Evolutionary conservation across 2,329 filamentous ascomycete species (phyloP).

Genomic region (Colletotrichum zoysiae): DNA sequence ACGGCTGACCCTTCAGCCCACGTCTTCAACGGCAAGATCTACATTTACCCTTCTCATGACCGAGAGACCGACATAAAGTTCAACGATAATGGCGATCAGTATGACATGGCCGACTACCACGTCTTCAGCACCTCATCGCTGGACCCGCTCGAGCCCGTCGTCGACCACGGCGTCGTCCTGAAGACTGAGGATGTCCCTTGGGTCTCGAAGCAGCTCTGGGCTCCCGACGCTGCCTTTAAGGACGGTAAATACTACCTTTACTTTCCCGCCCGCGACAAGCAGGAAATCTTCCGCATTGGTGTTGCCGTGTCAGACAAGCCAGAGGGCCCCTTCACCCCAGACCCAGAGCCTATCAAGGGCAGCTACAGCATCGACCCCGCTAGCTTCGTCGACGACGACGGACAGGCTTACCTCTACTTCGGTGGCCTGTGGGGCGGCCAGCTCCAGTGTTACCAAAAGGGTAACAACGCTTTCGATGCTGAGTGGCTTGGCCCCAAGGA

Average conservation of each 20-base stretch:
- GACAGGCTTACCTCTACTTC: constrained; percentile 69
- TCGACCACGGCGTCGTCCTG: constrained; percentile 80
- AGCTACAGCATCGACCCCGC: constrained; percentile 84
- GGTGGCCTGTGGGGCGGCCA: constrained; percentile 86
- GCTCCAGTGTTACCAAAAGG: constrained; percentile 78
- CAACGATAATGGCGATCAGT: constrained; percentile 89
- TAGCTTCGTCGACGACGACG: constrained; percentile 73
- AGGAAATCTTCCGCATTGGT: constrained; percentile 79
- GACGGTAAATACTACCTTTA: constrained; percentile 80
- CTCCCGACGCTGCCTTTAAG: constrained; percentile 78
- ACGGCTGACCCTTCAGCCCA: constrained; percentile 86
- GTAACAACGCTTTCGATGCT: constrained; percentile 66
- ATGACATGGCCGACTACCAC: constrained; percentile 88
- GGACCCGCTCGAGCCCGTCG: constrained; percentile 69
- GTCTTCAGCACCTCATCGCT: constrained; percentile 72
- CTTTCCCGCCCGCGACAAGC: constrained; percentile 80
- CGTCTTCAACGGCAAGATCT: constrained; percentile 80
- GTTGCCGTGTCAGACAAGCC: constrained; percentile 75
- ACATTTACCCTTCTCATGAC: constrained; percentile 87
- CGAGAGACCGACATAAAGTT: constrained; percentile 79
- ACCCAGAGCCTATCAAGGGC: constrained; percentile 73
- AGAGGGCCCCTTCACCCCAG: constrained; percentile 77
- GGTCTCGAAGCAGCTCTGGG: constrained; percentile 85
- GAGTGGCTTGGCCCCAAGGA: constrained; percentile 69
- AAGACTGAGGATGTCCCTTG: constrained; percentile 76